Evolutionary conservation across 495 filamentous ascomycete species (phyloP).

Genomic region (Talaromyces wortmannii): DNA sequence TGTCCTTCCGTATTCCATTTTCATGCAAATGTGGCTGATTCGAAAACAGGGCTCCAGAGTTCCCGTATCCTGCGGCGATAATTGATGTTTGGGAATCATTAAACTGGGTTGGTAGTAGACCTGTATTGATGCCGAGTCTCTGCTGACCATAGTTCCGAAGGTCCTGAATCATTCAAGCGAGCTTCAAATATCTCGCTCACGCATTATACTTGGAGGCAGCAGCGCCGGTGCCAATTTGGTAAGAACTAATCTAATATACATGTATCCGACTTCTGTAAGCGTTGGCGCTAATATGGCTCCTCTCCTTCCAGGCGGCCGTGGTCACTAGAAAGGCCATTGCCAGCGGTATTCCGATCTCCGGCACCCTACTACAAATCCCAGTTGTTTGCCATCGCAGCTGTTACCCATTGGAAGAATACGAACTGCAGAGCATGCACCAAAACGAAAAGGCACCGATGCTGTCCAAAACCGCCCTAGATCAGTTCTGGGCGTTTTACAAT

Average conservation of each 20-base stretch:
- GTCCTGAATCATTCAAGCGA: slow-evolving; percentile 8
- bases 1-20: not conserved
- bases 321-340: slow-evolving; percentile 1
- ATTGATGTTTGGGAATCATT: slow-evolving; percentile 1
- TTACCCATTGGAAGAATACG: not conserved
- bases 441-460: not conserved
- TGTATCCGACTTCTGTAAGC: not conserved
- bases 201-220: slow-evolving; percentile 42
- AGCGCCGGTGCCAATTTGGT: slow-evolving; percentile 41
- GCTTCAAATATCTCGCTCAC: slow-evolving; percentile 33
- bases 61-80: not conserved
- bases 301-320: not conserved
- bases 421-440: slow-evolving; percentile 1
- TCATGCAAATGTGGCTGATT: not conserved
- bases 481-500: slow-evolving; percentile 1
- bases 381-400: not conserved
- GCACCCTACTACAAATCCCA: slow-evolving; percentile 1
- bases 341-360: not conserved
- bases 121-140: not conserved
- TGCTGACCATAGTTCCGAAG: not conserved
- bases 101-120: slow-evolving; percentile 1
- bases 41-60: not conserved
- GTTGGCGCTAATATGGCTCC: not conserved
- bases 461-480: not conserved
- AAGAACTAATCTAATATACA: not conserved